Percentiles rank a stretch among this genome's conserved stretches.
Evolutionary conservation across 345 rosid species (phyloP).

Genomic region (Arabidopsis suecica): DNA sequence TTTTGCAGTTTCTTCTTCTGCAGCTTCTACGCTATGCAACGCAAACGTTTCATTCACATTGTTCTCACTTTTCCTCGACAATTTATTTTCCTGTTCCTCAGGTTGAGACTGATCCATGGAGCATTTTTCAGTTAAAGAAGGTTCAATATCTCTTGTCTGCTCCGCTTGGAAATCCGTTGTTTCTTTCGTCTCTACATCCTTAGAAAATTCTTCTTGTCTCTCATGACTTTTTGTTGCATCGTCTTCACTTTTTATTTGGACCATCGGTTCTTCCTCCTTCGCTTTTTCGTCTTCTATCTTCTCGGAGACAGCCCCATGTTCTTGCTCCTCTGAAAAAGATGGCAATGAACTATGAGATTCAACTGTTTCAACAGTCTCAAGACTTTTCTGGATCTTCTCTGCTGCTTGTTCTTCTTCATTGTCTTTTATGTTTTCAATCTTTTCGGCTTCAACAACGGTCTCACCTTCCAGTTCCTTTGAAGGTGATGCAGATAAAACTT

Average conservation of each 20-base stretch:
- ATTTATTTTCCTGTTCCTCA: background rate
- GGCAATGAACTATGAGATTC: conserved; percentile 33
- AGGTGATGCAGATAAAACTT: conserved; percentile 26
- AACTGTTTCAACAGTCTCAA: conserved; percentile 9
- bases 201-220: background rate
- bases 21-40: background rate
- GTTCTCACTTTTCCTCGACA: conserved; percentile 2
- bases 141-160: conserved; percentile 14
- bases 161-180: background rate
- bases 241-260: background rate
- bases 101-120: background rate
- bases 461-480: conserved; percentile 22
- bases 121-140: conserved; percentile 7
- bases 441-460: conserved; percentile 20
- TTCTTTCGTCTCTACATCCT: background rate
- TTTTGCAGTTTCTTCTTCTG: conserved; percentile 20
- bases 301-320: background rate
- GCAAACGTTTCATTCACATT: conserved; percentile 4
- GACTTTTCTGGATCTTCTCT: conserved; percentile 13
- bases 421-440: conserved; percentile 18
- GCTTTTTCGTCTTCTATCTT: conserved; percentile 4
- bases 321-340: conserved; percentile 21
- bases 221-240: background rate
- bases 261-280: conserved; percentile 8
- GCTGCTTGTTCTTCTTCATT: conserved; percentile 26